Evolutionary conservation across 2,329 filamentous ascomycete species (phyloP).

Genomic region (Mycogone perniciosa): DNA sequence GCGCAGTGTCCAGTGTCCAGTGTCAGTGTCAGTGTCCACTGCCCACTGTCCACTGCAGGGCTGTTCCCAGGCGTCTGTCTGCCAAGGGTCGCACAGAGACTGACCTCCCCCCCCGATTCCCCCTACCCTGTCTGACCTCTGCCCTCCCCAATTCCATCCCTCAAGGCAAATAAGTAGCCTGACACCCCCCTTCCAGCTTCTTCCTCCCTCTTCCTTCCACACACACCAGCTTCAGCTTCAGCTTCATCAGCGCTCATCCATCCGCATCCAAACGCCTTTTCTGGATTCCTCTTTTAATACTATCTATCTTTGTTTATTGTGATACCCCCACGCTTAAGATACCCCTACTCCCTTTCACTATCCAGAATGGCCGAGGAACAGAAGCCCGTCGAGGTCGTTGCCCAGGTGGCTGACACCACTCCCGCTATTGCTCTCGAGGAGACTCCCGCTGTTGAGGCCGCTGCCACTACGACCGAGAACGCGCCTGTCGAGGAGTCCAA

Average conservation of each 20-base stretch:
- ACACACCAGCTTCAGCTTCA: conserved; percentile 19
- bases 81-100: conserved; percentile 5
- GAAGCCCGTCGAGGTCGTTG: conserved; percentile 52
- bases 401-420: conserved; percentile 46
- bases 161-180: conserved; percentile 37
- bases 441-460: conserved; percentile 30
- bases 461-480: conserved; percentile 29
- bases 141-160: conserved; percentile 9
- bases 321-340: conserved; percentile 44
- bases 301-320: conserved; percentile 39
- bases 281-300: conserved; percentile 35
- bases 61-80: conserved; percentile 2
- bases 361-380: conserved; percentile 66
- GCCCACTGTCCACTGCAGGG: conserved; percentile 2
- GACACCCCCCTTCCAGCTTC: conserved; percentile 26
- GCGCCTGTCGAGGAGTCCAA: conserved; percentile 36
- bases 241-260: conserved; percentile 26
- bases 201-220: conserved; percentile 28
- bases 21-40: too few species aligned
- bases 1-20: too few species aligned
- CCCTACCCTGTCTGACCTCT: conserved; percentile 11
- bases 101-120: conserved; percentile 11
- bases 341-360: conserved; percentile 35
- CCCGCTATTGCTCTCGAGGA: conserved; percentile 26
- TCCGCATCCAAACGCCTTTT: conserved; percentile 28